A percentile compares a stretch with the other conserved stretches of the same genome.
Conservation (phyloP, 1,284 basidiomycete genomes). For the Hemileccinum hortonii region DNA sequence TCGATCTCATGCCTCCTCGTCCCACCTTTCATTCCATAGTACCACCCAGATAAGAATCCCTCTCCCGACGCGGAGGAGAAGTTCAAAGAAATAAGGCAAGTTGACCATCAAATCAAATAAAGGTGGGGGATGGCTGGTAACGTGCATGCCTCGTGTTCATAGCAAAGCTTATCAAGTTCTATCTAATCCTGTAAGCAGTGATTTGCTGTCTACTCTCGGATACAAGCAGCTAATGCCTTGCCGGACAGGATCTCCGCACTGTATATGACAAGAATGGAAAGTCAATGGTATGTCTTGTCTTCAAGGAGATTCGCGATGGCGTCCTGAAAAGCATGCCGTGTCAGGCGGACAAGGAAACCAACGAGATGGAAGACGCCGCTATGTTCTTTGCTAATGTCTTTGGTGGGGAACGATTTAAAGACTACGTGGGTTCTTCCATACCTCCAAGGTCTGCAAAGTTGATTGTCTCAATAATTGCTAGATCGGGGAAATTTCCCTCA, state of each 20-base stretch:
- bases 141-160: slow-evolving; percentile 20
- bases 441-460: not conserved
- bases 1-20: not conserved
- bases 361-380: slow-evolving; percentile 79
- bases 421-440: slow-evolving; percentile 64
- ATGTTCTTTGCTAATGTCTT: slow-evolving; percentile 93
- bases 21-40: slow-evolving; percentile 46
- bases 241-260: slow-evolving; percentile 71
- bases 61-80: slow-evolving; percentile 85
- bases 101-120: slow-evolving; percentile 16
- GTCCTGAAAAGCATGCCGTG: slow-evolving; percentile 1
- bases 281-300: slow-evolving; percentile 58
- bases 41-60: slow-evolving; percentile 92
- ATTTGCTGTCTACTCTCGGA: slow-evolving; percentile 17
- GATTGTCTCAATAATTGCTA: slow-evolving; percentile 31
- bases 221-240: slow-evolving; percentile 20
- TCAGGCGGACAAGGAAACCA: slow-evolving; percentile 71
- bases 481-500: slow-evolving; percentile 91
- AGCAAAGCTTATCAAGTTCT: slow-evolving; percentile 92
- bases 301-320: slow-evolving; percentile 5
- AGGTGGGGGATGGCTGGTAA: slow-evolving; percentile 24
- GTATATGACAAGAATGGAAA: slow-evolving; percentile 97
- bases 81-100: slow-evolving; percentile 91
- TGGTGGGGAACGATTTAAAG: slow-evolving; percentile 82
- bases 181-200: slow-evolving; percentile 67